Conservation (phyloP, 2,329 filamentous ascomycete genomes). For the Ophiosphaerella korrae region DNA sequence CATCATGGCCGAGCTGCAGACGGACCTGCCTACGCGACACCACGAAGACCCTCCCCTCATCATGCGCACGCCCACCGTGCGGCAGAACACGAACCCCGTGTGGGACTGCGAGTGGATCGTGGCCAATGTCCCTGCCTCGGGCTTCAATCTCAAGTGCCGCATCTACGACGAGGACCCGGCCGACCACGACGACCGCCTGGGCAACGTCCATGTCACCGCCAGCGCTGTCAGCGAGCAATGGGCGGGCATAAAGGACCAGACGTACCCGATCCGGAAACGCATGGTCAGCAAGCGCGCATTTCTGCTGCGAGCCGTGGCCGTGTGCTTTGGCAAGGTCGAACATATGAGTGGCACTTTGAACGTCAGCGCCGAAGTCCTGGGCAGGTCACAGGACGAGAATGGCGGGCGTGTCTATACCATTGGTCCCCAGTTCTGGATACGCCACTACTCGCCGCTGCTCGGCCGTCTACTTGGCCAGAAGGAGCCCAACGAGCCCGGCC, state of each 20-base stretch:
- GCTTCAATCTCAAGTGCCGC: constrained; percentile 83
- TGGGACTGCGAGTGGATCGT: constrained; percentile 91
- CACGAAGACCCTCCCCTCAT: constrained; percentile 81
- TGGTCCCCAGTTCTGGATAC: constrained; percentile 76
- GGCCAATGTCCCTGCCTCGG: constrained; percentile 79
- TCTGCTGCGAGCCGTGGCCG: constrained; percentile 70
- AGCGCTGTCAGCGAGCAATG: constrained; percentile 66
- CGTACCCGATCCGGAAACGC: constrained; percentile 78
- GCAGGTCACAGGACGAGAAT: constrained; percentile 69
- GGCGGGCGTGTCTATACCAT: constrained; percentile 76
- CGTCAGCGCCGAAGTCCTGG: constrained; percentile 78
- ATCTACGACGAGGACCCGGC: constrained; percentile 89
- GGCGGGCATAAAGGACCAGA: constrained; percentile 68
- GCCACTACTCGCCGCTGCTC: constrained; percentile 88
- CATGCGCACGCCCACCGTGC: constrained; percentile 77
- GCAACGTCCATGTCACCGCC: constrained; percentile 78
- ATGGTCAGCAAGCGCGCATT: constrained; percentile 88
- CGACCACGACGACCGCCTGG: constrained; percentile 84
- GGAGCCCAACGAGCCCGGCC: constrained; percentile 53
- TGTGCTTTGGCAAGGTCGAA: constrained; percentile 63
- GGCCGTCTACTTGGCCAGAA: constrained; percentile 75
- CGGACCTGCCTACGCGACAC: constrained; percentile 73
- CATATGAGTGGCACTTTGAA: constrained; percentile 73
- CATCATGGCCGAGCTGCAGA: constrained; percentile 74
- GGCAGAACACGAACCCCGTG: constrained; percentile 71